Conservation (phyloP, 192 early-diverging fungal species). For the Coemansia biformis region DNA sequence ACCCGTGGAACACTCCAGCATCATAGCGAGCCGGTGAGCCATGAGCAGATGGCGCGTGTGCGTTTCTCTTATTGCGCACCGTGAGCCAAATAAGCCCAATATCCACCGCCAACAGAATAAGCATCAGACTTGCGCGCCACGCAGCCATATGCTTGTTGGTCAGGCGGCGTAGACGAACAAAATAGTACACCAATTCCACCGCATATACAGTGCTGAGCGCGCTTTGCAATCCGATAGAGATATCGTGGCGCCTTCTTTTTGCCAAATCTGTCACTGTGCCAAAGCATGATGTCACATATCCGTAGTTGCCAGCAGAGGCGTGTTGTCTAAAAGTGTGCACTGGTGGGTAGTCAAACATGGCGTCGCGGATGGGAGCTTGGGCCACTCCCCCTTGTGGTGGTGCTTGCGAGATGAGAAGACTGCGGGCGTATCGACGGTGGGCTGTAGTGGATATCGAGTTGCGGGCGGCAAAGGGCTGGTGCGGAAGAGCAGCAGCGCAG, state of each 20-base stretch:
- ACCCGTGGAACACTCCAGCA: not conserved
- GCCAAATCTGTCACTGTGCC: slow-evolving; percentile 7
- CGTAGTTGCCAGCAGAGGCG: slow-evolving; percentile 7
- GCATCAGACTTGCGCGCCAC: slow-evolving; percentile 44
- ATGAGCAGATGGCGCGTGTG: not conserved
- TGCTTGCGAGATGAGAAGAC: no score
- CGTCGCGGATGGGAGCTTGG: no score
- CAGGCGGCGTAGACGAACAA: slow-evolving; percentile 31
- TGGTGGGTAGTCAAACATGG: slow-evolving; percentile 33
- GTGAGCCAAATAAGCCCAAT: slow-evolving; percentile 45
- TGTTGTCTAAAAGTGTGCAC: not conserved
- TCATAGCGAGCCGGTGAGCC: not conserved
- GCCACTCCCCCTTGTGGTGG: no score
- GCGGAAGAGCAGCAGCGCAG: no score
- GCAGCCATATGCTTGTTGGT: slow-evolving; percentile 28
- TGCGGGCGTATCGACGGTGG: not conserved
- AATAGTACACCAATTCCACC: slow-evolving; percentile 37
- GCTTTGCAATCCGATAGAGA: slow-evolving; percentile 41
- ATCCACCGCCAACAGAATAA: slow-evolving; percentile 35
- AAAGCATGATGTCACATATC: slow-evolving; percentile 6
- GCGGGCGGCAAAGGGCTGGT: no score
- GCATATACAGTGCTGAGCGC: slow-evolving; percentile 29
- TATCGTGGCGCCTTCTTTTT: slow-evolving; percentile 33
- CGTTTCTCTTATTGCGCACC: slow-evolving; percentile 21
- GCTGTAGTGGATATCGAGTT: no score